Evolutionary conservation across 768 basidiomycete species (phyloP).

Genomic region (Baorangia bicolor): DNA sequence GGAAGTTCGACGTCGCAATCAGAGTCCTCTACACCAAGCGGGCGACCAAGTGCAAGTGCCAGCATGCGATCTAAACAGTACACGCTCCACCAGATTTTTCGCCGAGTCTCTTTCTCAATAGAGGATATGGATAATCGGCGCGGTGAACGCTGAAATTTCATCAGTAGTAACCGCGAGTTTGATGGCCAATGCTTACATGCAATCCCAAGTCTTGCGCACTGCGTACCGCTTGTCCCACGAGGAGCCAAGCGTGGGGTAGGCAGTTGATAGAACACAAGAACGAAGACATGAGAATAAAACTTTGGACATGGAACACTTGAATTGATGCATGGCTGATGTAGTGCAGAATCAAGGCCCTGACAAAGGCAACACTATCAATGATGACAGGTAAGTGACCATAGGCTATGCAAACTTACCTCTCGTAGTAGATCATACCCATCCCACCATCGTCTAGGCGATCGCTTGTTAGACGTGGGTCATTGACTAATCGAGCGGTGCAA

Average conservation of each 20-base stretch:
- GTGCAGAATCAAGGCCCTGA: slow-evolving; percentile 83
- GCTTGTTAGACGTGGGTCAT: slow-evolving; percentile 64
- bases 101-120: slow-evolving; percentile 84
- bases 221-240: slow-evolving; percentile 87
- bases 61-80: slow-evolving; percentile 92
- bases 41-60: slow-evolving; percentile 84
- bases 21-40: slow-evolving; percentile 83
- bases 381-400: neutral
- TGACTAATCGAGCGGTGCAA: slow-evolving; percentile 77
- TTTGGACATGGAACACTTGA: slow-evolving; percentile 85
- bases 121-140: slow-evolving; percentile 65
- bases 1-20: slow-evolving; percentile 91
- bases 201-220: slow-evolving; percentile 89
- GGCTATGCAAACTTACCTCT: slow-evolving; percentile 54
- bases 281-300: slow-evolving; percentile 83
- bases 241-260: slow-evolving; percentile 91
- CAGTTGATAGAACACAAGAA: slow-evolving; percentile 93
- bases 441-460: slow-evolving; percentile 73
- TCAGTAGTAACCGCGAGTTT: slow-evolving; percentile 14
- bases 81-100: slow-evolving; percentile 94
- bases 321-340: slow-evolving; percentile 89
- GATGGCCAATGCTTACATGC: slow-evolving; percentile 60
- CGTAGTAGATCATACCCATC: slow-evolving; percentile 88
- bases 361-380: slow-evolving; percentile 1
- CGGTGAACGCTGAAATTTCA: slow-evolving; percentile 66